phyloP scores from a whole-genome alignment of 768 basidiomycete species.

The Termitomyces sp. region DNA sequence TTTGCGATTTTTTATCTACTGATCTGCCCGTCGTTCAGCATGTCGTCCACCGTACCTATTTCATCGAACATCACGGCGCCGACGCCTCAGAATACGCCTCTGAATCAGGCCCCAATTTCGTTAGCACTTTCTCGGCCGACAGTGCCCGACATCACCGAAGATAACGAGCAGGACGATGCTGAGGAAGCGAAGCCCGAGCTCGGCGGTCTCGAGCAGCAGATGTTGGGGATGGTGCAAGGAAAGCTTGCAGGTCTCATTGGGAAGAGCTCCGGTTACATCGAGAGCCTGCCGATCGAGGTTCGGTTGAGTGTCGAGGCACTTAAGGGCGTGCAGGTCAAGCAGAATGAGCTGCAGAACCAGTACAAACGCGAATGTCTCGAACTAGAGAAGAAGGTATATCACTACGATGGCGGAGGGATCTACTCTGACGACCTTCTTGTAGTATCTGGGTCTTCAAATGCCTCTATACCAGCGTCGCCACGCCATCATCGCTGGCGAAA shows the following conservation, averaged over 20 bases:
- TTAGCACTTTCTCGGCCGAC: constrained; percentile 80
- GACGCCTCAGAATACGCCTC: constrained; percentile 91
- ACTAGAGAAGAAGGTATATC: constrained; percentile 88
- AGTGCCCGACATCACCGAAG: constrained; percentile 85
- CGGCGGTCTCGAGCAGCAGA: constrained; percentile 51
- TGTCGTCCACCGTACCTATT: constrained; percentile 74
- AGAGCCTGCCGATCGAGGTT: constrained; percentile 76
- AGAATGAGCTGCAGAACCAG: constrained; percentile 86
- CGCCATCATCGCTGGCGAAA: constrained; percentile 78
- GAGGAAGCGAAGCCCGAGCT: constrained; percentile 43
- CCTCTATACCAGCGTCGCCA: constrained; percentile 87
- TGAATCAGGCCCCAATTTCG: constrained; percentile 78
- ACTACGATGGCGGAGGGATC: no score
- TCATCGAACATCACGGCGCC: constrained; percentile 72
- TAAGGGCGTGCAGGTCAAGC: constrained; percentile 91
- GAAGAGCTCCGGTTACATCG: constrained; percentile 92
- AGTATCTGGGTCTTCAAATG: constrained; percentile 75
- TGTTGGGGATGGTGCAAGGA: constrained; percentile 85
- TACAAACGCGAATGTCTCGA: constrained; percentile 95
- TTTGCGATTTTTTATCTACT: constrained; percentile 19
- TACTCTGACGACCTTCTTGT: not conserved
- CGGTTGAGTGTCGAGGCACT: constrained; percentile 86
- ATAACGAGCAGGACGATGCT: constrained; percentile 61
- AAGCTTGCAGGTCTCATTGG: constrained; percentile 84
- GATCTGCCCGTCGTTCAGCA: constrained; percentile 25